Percentiles rank a stretch among this genome's conserved stretches.
These are phyloP conservation scores for Boechera stricta DNA, from an alignment of 345 rosid species.

Conservation along the genomic window DNA sequence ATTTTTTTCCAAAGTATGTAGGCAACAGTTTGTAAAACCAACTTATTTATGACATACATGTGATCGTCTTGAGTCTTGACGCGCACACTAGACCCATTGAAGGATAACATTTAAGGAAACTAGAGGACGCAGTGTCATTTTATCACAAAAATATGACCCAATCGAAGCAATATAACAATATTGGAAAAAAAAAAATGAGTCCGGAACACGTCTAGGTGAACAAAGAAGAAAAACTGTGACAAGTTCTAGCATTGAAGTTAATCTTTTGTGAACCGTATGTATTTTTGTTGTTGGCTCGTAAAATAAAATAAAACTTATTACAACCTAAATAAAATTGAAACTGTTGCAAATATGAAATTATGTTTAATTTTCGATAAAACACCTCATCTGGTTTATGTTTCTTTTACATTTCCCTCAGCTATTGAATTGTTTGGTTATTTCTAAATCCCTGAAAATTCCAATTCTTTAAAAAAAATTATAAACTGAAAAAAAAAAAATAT, in stretches of 20 bases:
- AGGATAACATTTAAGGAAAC: too few species aligned
- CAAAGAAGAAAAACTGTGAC: neutral
- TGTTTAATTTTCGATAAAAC: too few species aligned
- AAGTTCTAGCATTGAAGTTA: neutral
- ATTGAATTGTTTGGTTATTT: neutral
- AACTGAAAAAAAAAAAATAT: neutral
- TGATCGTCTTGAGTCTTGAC: neutral
- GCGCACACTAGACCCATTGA: too few species aligned
- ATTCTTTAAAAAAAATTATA: too few species aligned
- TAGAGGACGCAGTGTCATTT: neutral
- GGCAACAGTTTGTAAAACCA: neutral
- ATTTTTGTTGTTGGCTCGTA: neutral
- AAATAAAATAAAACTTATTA: too few species aligned
- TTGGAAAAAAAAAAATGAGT: neutral
- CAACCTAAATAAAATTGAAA: too few species aligned
- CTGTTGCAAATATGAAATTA: too few species aligned
- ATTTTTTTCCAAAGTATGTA: neutral
- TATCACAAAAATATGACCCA: too few species aligned
- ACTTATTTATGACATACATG: neutral
- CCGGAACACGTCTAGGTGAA: neutral
- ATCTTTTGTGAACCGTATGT: neutral
- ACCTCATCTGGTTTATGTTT: too few species aligned
- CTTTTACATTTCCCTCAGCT: too few species aligned
- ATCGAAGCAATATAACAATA: neutral
- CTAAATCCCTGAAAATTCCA: neutral